Percentiles rank a stretch among this genome's conserved stretches.
phyloP scores from a whole-genome alignment of 169 alveolate genomes.

The Plasmodium reichenowi region DNA sequence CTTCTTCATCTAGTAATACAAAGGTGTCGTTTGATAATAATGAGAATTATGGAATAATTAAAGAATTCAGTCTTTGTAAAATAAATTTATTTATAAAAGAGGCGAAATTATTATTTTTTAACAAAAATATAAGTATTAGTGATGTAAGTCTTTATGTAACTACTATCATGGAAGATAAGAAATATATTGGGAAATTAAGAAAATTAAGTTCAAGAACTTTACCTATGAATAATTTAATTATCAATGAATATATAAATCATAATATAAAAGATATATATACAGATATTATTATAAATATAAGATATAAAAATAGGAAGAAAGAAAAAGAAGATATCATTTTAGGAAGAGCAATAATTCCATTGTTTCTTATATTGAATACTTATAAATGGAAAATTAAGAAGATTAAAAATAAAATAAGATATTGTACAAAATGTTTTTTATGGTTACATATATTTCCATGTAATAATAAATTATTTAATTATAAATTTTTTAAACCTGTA shows the following conservation, averaged over 20 bases:
- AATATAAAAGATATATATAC: conserved; percentile 43
- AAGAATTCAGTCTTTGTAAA: conserved; percentile 31
- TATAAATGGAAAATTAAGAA: conserved; percentile 51
- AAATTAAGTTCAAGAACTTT: conserved; percentile 52
- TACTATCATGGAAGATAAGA: conserved; percentile 59
- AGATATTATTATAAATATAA: conserved; percentile 59
- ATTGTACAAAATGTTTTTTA: conserved; percentile 62
- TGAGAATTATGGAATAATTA: conserved; percentile 11
- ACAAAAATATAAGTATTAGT: conserved; percentile 32
- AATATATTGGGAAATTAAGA: conserved; percentile 60
- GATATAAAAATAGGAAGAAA: conserved; percentile 32
- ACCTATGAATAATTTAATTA: conserved; percentile 57
- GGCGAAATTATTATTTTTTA: conserved; percentile 59
- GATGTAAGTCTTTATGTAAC: conserved; percentile 54
- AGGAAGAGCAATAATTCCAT: conserved; percentile 66
- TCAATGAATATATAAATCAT: conserved; percentile 69
- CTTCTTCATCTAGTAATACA: conserved; percentile 1
- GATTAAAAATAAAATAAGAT: conserved; percentile 45
- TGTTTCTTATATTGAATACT: conserved; percentile 65
- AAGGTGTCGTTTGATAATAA: conserved; percentile 3
- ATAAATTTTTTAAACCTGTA: conserved; percentile 81
- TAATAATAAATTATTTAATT: conserved; percentile 79
- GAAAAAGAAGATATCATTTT: conserved; percentile 56
- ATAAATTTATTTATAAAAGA: conserved; percentile 53
- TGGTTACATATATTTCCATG: conserved; percentile 75